A percentile compares a stretch with the other conserved stretches of the same genome.
These are phyloP conservation scores for Epichloe scottii DNA, from an alignment of 2,329 filamentous ascomycete genomes.

Conservation along the genomic window DNA sequence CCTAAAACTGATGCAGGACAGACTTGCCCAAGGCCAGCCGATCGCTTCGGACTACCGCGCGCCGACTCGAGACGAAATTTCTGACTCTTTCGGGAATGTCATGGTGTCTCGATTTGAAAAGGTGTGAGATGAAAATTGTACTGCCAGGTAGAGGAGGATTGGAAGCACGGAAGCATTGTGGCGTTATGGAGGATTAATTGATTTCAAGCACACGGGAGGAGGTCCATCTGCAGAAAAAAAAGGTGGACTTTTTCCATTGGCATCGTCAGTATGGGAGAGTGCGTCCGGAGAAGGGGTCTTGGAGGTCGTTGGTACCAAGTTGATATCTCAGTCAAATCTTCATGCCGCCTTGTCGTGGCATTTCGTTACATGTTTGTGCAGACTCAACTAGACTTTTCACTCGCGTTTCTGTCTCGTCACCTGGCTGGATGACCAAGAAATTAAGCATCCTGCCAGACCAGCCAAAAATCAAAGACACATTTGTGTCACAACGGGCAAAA, in stretches of 20 bases:
- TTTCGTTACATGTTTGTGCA: background rate
- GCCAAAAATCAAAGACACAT: background rate
- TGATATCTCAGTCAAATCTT: background rate
- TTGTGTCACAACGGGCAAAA: background rate
- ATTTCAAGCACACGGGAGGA: background rate
- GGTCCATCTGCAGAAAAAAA: background rate
- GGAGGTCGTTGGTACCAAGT: background rate
- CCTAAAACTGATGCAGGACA: slow-evolving; percentile 77
- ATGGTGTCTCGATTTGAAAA: slow-evolving; percentile 30
- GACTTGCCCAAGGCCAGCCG: slow-evolving; percentile 46
- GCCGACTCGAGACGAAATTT: slow-evolving; percentile 36
- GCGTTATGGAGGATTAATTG: slow-evolving; percentile 13
- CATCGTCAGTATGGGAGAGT: background rate
- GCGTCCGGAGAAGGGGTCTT: background rate
- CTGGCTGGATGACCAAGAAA: too few relatives aligned
- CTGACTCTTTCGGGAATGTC: slow-evolving; percentile 42
- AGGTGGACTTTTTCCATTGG: background rate
- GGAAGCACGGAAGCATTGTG: slow-evolving; percentile 22
- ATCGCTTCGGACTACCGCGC: slow-evolving; percentile 27
- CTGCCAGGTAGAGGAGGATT: background rate
- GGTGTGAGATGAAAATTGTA: background rate
- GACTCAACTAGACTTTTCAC: too few relatives aligned
- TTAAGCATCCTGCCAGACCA: background rate
- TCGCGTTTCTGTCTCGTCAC: too few relatives aligned
- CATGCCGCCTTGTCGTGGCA: background rate